Percentiles rank a stretch among this genome's conserved stretches.
Evolutionary conservation across 495 filamentous ascomycete species (phyloP).

Genomic region (Hypoxylon trugodes): DNA sequence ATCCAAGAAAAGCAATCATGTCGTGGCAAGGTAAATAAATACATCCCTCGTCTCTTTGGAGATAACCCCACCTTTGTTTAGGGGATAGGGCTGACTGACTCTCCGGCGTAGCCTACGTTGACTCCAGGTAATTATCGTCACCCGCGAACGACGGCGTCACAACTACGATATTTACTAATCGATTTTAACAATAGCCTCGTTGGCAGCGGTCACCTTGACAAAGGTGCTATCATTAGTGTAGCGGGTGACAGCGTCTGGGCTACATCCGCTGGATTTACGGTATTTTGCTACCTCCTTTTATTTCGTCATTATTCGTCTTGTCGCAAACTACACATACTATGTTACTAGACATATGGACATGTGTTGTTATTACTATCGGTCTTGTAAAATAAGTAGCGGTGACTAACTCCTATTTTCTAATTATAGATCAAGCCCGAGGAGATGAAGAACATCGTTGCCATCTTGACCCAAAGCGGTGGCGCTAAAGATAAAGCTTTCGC

Average conservation of each 20-base stretch:
- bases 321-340: constrained; percentile 2
- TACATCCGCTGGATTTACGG: constrained; percentile 70
- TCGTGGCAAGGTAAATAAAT: constrained; percentile 64
- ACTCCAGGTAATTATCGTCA: constrained; percentile 53
- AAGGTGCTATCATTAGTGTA: constrained; percentile 84
- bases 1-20: constrained; percentile 53
- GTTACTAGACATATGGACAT: background rate
- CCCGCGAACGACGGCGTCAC: constrained; percentile 1
- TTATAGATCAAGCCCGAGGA: constrained; percentile 66
- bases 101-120: constrained; percentile 56
- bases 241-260: constrained; percentile 89
- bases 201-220: constrained; percentile 82
- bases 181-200: constrained; percentile 69
- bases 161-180: constrained; percentile 10
- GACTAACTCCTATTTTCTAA: constrained; percentile 7
- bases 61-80: constrained; percentile 49
- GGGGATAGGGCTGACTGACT: constrained; percentile 48
- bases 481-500: constrained; percentile 57
- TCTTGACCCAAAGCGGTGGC: constrained; percentile 55
- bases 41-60: background rate
- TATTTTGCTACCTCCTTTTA: constrained; percentile 50
- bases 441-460: constrained; percentile 60
- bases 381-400: background rate
- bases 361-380: background rate
- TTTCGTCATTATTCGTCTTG: background rate